Evolutionary conservation across 768 basidiomycete species (phyloP).

Genomic region (Exsudoporus frostii): DNA sequence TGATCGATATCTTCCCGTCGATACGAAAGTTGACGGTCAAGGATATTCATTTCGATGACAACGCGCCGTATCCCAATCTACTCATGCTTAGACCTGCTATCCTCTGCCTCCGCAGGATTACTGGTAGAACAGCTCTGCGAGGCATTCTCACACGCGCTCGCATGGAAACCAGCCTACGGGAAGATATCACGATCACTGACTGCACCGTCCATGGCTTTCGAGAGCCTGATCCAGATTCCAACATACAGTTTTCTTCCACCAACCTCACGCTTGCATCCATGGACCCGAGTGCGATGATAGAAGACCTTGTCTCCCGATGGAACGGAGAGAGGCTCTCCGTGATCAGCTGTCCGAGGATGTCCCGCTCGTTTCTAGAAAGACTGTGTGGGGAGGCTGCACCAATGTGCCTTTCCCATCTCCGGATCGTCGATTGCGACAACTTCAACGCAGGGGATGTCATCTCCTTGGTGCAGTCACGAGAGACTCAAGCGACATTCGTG

Average conservation of each 20-base stretch:
- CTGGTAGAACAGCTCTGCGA: background rate
- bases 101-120: slow-evolving; percentile 1
- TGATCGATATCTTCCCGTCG: slow-evolving; percentile 1
- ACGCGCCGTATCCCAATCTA: background rate
- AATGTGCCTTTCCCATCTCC: slow-evolving; percentile 1
- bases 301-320: slow-evolving; percentile 7
- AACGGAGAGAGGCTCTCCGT: slow-evolving; percentile 2
- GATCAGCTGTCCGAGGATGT: slow-evolving; percentile 1
- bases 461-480: slow-evolving; percentile 4
- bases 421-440: slow-evolving; percentile 6
- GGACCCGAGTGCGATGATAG: background rate
- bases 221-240: background rate
- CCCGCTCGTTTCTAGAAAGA: background rate
- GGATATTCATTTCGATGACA: slow-evolving; percentile 5
- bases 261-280: slow-evolving; percentile 4
- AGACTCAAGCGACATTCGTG: background rate
- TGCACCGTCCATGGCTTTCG: slow-evolving; percentile 1
- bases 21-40: slow-evolving; percentile 3
- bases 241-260: background rate
- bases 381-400: background rate
- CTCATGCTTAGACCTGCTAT: background rate
- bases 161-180: background rate
- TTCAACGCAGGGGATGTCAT: slow-evolving; percentile 1
- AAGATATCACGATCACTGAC: slow-evolving; percentile 1
- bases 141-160: background rate